These are phyloP conservation scores for Leishmania gerbilli DNA, from an alignment of 208 protist genomes.

Conservation along the genomic window DNA sequence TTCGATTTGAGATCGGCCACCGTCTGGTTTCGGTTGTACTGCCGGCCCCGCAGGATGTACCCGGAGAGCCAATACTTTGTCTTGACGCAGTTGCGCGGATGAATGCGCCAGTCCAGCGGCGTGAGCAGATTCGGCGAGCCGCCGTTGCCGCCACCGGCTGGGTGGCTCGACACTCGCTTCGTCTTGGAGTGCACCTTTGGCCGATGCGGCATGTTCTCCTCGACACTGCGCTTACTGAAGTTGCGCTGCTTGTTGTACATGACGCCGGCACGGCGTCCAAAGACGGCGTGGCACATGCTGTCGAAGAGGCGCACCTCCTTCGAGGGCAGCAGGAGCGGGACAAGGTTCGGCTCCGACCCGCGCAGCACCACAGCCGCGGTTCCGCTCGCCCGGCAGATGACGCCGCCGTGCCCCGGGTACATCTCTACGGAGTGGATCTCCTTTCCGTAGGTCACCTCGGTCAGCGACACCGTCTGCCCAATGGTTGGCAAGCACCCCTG, in stretches of 20 bases:
- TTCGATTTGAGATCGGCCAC: conserved; percentile 91
- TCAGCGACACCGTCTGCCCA: conserved; percentile 87
- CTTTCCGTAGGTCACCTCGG: conserved; percentile 91
- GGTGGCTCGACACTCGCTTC: conserved; percentile 87
- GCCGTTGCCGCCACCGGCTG: conserved; percentile 89
- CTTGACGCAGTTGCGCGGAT: conserved; percentile 88
- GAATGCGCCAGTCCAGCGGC: conserved; percentile 91
- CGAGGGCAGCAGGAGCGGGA: conserved; percentile 89
- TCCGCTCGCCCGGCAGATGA: conserved; percentile 83
- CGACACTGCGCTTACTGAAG: conserved; percentile 69
- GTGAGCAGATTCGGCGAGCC: conserved; percentile 83
- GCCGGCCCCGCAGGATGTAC: conserved; percentile 88
- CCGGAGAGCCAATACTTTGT: conserved; percentile 94
- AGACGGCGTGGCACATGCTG: conserved; percentile 82
- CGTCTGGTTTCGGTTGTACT: conserved; percentile 86
- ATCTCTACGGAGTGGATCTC: conserved; percentile 92
- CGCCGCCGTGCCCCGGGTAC: conserved; percentile 89
- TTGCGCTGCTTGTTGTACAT: conserved; percentile 91
- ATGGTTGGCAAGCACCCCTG: conserved; percentile 88
- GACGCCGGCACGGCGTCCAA: conserved; percentile 86
- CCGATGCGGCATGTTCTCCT: conserved; percentile 84
- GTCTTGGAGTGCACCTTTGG: conserved; percentile 86
- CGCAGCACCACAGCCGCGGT: conserved; percentile 87
- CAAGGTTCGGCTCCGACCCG: conserved; percentile 85
- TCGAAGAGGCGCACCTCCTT: conserved; percentile 93